A percentile compares a stretch with the other conserved stretches of the same genome.
Evolutionary conservation across 495 filamentous ascomycete species (phyloP).

Genomic region (Friedmanniomyces simplex): DNA sequence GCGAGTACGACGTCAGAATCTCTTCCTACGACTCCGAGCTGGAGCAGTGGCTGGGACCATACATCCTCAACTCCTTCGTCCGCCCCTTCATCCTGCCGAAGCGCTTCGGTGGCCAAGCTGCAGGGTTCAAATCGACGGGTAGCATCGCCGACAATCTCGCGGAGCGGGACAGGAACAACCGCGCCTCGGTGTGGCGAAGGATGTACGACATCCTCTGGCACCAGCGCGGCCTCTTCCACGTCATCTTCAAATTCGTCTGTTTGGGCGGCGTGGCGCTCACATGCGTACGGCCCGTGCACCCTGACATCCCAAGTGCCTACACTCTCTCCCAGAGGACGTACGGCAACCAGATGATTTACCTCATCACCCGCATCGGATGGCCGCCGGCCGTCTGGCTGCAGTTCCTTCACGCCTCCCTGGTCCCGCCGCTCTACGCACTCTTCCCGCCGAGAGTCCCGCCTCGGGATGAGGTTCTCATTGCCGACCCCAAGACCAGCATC

Average conservation of each 20-base stretch:
- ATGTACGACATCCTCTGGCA: no score
- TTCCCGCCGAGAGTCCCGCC: background rate
- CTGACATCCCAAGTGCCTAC: background rate
- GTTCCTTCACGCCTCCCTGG: background rate
- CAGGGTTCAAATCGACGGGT: constrained; percentile 10
- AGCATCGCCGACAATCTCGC: background rate
- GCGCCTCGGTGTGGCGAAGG: background rate
- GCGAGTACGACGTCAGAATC: constrained; percentile 36
- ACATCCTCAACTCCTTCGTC: constrained; percentile 35
- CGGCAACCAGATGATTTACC: background rate
- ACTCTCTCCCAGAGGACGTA: background rate
- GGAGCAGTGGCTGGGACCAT: constrained; percentile 40
- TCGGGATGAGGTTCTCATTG: background rate
- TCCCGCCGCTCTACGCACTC: background rate
- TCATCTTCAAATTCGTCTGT: background rate
- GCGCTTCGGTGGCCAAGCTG: constrained; percentile 31
- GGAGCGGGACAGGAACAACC: constrained; percentile 9
- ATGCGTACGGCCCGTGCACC: background rate
- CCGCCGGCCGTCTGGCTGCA: background rate
- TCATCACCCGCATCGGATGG: background rate
- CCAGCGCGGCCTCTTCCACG: no score
- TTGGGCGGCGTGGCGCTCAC: background rate
- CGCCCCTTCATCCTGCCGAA: constrained; percentile 29
- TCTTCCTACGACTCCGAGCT: constrained; percentile 36
- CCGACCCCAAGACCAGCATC: background rate